A percentile compares a stretch with the other conserved stretches of the same genome.
phyloP scores from a whole-genome alignment of 2,329 filamentous ascomycete species.

The Torrubiella hemipterigena region DNA sequence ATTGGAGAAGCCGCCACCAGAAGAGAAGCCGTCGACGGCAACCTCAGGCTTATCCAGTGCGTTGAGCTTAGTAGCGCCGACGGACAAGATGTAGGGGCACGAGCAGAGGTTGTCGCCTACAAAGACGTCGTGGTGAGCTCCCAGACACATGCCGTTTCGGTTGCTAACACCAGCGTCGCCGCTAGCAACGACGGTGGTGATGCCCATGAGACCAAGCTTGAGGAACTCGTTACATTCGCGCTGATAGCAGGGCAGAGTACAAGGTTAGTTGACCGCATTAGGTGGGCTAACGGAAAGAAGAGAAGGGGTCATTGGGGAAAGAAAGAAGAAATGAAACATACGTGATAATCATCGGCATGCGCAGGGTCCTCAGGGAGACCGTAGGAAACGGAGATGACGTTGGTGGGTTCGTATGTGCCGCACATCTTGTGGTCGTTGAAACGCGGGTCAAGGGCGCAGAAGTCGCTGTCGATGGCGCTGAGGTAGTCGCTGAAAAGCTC shows the following conservation, averaged over 20 bases:
- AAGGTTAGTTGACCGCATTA: too few relatives aligned
- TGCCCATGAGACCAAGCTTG: slow-evolving; percentile 30
- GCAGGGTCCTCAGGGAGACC: slow-evolving; percentile 27
- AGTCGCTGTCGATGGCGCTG: slow-evolving; percentile 39
- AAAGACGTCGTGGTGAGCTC: slow-evolving; percentile 8
- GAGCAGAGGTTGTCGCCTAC: slow-evolving; percentile 22
- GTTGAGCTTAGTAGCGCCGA: slow-evolving; percentile 35
- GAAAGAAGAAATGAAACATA: not conserved
- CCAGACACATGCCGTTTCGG: slow-evolving; percentile 6
- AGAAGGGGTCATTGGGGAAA: slow-evolving; percentile 23
- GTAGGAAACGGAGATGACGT: slow-evolving; percentile 31
- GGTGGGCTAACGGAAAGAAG: too few relatives aligned
- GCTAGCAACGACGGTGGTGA: slow-evolving; percentile 25
- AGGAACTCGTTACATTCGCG: slow-evolving; percentile 29
- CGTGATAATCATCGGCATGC: not conserved
- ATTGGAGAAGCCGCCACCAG: slow-evolving; percentile 24
- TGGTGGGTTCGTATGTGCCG: slow-evolving; percentile 11
- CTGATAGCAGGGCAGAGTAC: too few relatives aligned
- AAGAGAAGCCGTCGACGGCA: slow-evolving; percentile 16
- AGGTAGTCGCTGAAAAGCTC: slow-evolving; percentile 32
- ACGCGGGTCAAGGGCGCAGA: slow-evolving; percentile 33
- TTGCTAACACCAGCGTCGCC: slow-evolving; percentile 24
- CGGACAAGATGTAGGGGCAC: slow-evolving; percentile 34
- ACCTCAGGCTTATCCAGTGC: slow-evolving; percentile 27
- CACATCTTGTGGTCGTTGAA: slow-evolving; percentile 29